Evolutionary conservation across 257 asterid species (phyloP), one percentile per base, ranked within the genome.

Genomic region (Scutellaria minor): DNA sequence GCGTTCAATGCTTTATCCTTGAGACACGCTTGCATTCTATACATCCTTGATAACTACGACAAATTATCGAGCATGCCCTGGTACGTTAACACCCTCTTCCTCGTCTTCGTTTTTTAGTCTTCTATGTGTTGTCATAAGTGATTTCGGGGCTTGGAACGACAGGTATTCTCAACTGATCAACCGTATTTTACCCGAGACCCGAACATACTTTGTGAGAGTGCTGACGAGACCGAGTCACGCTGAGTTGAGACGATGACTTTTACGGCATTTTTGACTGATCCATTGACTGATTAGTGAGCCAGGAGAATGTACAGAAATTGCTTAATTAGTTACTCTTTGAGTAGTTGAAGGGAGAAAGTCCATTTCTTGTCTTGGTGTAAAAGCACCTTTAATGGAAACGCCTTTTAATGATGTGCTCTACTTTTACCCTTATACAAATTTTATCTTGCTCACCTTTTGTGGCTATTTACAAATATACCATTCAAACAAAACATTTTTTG

Each of bases 1-100:
- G 93, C 97, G 18, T 95, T 83, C 75, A 92, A 92, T 61, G 99
- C 99, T 5, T 53, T 70, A 61, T 80, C 99, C 31, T 78, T 95
- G 78, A 85, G 92, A 79, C 85, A 90, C 39, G 84, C 98, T 56
- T 95, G 96, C 82, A 89, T 95, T 62, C 71, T 90, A 13, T 95
- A 84, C 83, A 85, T 86, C 84, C 84, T 95, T 79, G 97, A 92
- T 55, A 88, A 92, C 54, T 85, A 72, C 48, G 97, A 88, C 80
- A 87, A 85, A 51, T 71, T 95, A 74, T 78, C 83, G 45, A 47
- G 59, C 52, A 82, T 83, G 93, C 85, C 94, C 78, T 79, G 92
- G 98, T 90, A 90, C 42, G 93, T 55, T 76, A 18, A 45, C 5
- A 42, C 52, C 46, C 55, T 47, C 68, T 7, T 18, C 62, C 61